phyloP scores from a whole-genome alignment of 2,329 filamentous ascomycete species.

The Alternaria hordeiaustralica region DNA sequence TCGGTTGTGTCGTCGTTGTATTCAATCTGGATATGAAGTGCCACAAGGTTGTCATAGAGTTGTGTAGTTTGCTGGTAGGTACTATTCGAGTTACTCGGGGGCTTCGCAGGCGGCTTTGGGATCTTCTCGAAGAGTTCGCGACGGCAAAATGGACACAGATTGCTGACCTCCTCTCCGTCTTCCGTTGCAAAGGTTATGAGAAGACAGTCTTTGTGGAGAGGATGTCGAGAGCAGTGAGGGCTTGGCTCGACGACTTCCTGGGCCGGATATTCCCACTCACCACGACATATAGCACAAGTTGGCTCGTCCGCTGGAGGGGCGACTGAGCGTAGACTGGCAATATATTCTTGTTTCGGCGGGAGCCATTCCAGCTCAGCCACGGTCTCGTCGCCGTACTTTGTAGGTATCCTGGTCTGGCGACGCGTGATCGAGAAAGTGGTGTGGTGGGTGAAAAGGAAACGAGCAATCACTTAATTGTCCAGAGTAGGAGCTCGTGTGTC shows the following conservation, averaged over 20 bases:
- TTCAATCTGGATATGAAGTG: neutral
- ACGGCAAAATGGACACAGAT: neutral
- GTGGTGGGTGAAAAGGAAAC: neutral
- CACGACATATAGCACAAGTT: neutral
- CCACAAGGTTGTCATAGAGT: neutral
- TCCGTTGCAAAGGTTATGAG: neutral
- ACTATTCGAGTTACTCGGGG: neutral
- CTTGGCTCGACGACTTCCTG: neutral
- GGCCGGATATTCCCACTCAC: neutral
- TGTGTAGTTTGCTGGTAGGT: neutral
- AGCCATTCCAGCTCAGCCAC: neutral
- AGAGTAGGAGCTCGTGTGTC: neutral
- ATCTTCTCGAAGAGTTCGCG: neutral
- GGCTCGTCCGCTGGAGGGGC: neutral
- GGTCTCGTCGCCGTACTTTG: neutral
- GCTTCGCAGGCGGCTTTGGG: neutral
- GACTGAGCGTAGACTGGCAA: neutral
- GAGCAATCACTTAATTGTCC: neutral
- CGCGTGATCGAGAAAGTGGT: neutral
- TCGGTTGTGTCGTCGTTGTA: neutral
- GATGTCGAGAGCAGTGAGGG: neutral
- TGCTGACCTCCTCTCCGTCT: neutral
- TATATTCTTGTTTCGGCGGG: neutral
- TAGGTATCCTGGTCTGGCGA: neutral
- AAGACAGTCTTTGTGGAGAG: neutral